Conservation (phyloP, 176 grass and related monocot genomes). For the Stipa capillata region DNA sequence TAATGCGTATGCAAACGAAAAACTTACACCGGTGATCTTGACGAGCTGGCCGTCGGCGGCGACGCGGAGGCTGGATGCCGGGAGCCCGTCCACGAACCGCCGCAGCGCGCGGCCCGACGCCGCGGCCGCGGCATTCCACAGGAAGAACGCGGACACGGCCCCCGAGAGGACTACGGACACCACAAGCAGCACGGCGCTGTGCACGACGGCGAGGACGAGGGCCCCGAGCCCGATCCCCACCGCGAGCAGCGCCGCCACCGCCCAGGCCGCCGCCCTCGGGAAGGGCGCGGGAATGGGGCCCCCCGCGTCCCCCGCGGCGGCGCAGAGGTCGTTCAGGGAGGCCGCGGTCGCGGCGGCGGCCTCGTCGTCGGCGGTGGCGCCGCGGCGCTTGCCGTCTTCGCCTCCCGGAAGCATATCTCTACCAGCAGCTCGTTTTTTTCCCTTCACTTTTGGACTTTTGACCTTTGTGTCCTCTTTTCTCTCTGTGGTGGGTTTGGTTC, state of each 20-base stretch:
- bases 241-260: constrained; percentile 58
- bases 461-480: constrained; percentile 33
- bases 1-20: neutral
- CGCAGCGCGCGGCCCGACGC: constrained; percentile 40
- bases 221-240: constrained; percentile 56
- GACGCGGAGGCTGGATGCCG: constrained; percentile 50
- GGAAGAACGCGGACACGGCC: constrained; percentile 44
- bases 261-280: constrained; percentile 36
- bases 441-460: constrained; percentile 7
- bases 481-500: constrained; percentile 11
- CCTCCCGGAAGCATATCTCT: constrained; percentile 23
- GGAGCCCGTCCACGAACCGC: constrained; percentile 54
- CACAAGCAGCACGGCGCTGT: constrained; percentile 54
- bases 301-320: neutral
- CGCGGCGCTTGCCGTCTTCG: constrained; percentile 5
- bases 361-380: constrained; percentile 2
- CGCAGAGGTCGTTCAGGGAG: constrained; percentile 55
- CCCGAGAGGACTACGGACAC: constrained; percentile 41
- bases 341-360: constrained; percentile 13
- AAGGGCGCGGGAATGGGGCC: constrained; percentile 28
- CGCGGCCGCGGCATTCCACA: constrained; percentile 67
- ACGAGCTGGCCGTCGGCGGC: constrained; percentile 81
- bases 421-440: neutral
- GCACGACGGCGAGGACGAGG: constrained; percentile 77
- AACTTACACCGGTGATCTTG: constrained; percentile 77